Evolutionary conservation across 345 rosid genomes (phyloP), one percentile per base, ranked within the genome.

Genomic region (Syzygium aromaticum): DNA sequence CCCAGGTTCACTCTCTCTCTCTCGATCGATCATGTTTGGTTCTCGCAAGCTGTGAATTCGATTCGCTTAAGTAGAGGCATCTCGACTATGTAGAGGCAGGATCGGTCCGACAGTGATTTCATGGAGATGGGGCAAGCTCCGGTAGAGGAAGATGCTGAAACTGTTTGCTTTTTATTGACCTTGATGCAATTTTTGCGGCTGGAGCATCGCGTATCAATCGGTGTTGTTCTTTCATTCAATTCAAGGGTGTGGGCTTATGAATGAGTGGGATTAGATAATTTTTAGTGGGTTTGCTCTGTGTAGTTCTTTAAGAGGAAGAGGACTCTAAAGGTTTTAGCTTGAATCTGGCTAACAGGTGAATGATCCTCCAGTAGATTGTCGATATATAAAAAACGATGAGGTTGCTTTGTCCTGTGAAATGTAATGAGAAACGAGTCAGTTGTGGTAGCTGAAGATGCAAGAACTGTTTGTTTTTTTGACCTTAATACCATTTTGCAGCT

Each of bases 1-100:
- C 97, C 52, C 96, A 95, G 95, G 99, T 77, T 84, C 28, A 38
- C 77, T 30, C 19, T 52, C 13, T 49, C 73, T n/a, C 12, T 67
- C 12, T 67, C 43, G 6, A 4, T 30, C 28, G 33, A 27, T 61
- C 49, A 22, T 33, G 80, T 73, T 40, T 9, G 80, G 25, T 33
- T 73, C 14, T 73, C 8, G 80, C 80, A 73, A 19, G 49, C 82
- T 38, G 82, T 38, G 82, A 19, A 11, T 73, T 27, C 49, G 82
- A 38, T 73, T 38, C 27, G 49, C 27, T 9, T 38, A 38, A 11
- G 46, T 30, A 67, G 82, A 61, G 73, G 33, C n/a, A 61, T n/a
- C 73, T n/a, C 73, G 13, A n/a, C 3, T 13, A 28, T n/a, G 73
- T 12, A 61, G 33, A 19, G 49, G 10, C 8, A 6, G 49, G 49